Evolutionary conservation across 805 yeast species (phyloP).

Genomic region (Cyberlindnera euphorbiiphila): DNA sequence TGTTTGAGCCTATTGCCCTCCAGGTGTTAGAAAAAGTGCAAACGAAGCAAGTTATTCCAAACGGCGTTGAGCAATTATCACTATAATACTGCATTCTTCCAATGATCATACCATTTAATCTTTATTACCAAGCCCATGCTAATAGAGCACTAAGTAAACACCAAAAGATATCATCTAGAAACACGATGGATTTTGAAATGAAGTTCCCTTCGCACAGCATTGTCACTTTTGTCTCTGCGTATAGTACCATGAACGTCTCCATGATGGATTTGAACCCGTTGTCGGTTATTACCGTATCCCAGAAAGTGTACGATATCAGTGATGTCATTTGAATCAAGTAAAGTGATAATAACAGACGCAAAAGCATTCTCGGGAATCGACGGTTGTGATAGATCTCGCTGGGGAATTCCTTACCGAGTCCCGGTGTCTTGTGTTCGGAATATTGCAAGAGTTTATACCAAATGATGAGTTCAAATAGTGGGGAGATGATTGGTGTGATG

Average conservation of each 20-base stretch:
- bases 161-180: conserved; percentile 1
- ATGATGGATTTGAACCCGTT: conserved; percentile 1
- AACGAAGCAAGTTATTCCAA: conserved; percentile 1
- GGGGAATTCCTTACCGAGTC: neutral
- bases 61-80: conserved; percentile 1
- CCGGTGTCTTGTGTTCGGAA: neutral
- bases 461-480: neutral
- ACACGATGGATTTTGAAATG: neutral
- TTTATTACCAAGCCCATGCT: neutral
- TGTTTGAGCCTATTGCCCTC: conserved; percentile 13
- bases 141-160: neutral
- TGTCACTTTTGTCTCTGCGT: neutral
- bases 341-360: neutral
- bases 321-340: neutral
- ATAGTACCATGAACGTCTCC: conserved; percentile 1
- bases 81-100: neutral
- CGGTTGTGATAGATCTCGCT: neutral
- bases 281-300: conserved; percentile 3
- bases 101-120: neutral
- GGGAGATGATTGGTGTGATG: neutral
- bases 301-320: conserved; percentile 1
- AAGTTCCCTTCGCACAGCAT: conserved; percentile 2
- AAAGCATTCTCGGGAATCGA: neutral
- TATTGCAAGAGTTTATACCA: neutral
- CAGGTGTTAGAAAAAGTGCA: conserved; percentile 9